Base-by-base conservation (phyloP, 2,329 filamentous ascomycete species). In the Tympanopsis confertula region DNA sequence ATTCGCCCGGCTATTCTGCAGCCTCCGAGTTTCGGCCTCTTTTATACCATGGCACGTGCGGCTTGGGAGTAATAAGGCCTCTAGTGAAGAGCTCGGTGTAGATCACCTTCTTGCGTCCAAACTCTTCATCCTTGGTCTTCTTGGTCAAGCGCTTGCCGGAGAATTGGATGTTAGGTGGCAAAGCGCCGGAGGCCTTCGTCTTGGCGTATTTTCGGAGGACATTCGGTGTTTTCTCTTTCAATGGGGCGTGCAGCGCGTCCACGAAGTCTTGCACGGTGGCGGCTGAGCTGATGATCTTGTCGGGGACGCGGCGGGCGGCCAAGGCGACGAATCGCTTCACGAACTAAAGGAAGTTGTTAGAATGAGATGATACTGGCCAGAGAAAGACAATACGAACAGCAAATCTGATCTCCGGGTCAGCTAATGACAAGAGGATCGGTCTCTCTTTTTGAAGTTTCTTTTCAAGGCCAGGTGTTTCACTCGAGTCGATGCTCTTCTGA, bases 51-150 rank as follows among this genome's bases (percentile, higher is more conserved):
- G n/a, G n/a, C n/a, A n/a, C n/a, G n/a, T n/a, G n/a, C n/a, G n/a
- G n/a, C n/a, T n/a, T n/a, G n/a, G n/a, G n/a, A n/a, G n/a, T n/a
- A 33, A 33, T 33, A 18, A 33, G 30, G 15, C 30, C 30, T 17
- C 30, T 10, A 7, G 30, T 15, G 15, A 10, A 15, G 17, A 33
- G 30, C 15, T 33, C 30, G 17, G 30, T 7, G 7, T 33, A 10
- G 15, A 33, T 33, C 7, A 33, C 15, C 30, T 33, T 33, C 30
- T 33, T 33, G 7, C 30, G 7, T 13, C 30, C 30, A 10, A 33
- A 10, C 17, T 33, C 30, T 15, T 33, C 30, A 33, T 33, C 30
- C 30, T 17, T 10, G 30, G 10, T 7, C 30, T 7, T 12, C 12
- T 10, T 7, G 7, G 10, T 33, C 30, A 12, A 15, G 10, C 15